phyloP scores from a whole-genome alignment of 176 grass and related monocot species.

The Melocanna baccifera region DNA sequence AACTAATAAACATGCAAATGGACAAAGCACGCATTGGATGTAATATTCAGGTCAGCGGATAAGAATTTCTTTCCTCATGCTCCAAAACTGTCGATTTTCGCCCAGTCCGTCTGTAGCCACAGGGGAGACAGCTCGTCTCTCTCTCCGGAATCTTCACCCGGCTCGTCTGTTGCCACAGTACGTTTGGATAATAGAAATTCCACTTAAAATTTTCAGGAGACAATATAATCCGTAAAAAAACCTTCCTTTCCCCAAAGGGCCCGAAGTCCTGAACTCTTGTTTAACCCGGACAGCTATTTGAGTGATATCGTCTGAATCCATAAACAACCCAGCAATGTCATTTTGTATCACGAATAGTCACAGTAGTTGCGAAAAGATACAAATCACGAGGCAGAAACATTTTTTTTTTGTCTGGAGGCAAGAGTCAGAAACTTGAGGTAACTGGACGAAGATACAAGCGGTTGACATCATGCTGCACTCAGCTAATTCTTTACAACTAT shows the following conservation, averaged over 20 bases:
- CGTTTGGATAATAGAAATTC: background rate
- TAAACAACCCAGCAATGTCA: background rate
- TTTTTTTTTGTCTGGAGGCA: background rate
- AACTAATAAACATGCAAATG: background rate
- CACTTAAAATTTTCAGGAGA: background rate
- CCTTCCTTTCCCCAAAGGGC: background rate
- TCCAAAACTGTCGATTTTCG: background rate
- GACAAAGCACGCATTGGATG: background rate
- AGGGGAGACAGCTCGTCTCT: constrained; percentile 15
- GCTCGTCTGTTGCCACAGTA: background rate
- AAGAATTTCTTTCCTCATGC: background rate
- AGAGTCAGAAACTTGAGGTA: background rate
- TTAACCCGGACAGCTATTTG: background rate
- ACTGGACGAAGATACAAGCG: background rate
- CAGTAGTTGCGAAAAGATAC: background rate
- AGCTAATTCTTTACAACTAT: background rate
- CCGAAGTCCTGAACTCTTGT: background rate
- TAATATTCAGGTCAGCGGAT: background rate
- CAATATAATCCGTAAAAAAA: background rate
- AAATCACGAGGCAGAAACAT: background rate
- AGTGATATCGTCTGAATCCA: background rate
- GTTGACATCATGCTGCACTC: background rate
- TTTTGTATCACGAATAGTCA: background rate
- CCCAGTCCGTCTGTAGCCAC: background rate
- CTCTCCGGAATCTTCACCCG: background rate